Base-by-base conservation (phyloP, 2,329 filamentous ascomycete species). In the Alternaria triticina region DNA sequence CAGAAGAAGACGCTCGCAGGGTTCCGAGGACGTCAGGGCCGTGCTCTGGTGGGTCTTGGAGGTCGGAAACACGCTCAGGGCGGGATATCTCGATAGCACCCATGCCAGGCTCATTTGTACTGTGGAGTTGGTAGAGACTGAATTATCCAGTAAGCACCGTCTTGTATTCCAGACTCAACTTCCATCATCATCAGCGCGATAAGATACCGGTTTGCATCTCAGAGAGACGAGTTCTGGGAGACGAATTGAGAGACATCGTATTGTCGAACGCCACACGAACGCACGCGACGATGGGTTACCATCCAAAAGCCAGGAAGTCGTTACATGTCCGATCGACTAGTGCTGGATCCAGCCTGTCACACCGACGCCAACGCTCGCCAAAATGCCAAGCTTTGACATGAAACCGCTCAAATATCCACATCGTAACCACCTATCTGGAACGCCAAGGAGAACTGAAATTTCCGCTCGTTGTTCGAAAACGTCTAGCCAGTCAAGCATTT, bases 331-430 rank as follows among this genome's bases (percentile, higher is more conserved):
- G 46, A 57, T 54, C 28, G 49, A 47, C 62, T 49, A 46, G 45
- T 20, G 25, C 52, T 59, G 8, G 46, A 59, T 45, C 12, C 23
- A 63, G 65, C n/a, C 51, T 62, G 50, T 43, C 56, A 55, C 46
- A 27, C 61, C 61, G 56, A 44, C 44, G 59, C 66, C 57, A 58
- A 28, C 12, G 36, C 44, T n/a, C 44, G 40, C 27, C 36, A 46
- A 54, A 50, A 54, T 44, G 54, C 56, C 55, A 61, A 59, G 47
- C 52, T 54, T 40, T 54, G 40, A 28, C 36, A n/a, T 67, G 66
- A 68, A 68, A 67, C 66, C 22, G 23, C 20, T 15, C 22, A 57
- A 49, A 54, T 49, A 50, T 57, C 60, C 60, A 57, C 54, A 43
- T 49, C n/a, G 13, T 33, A 30, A 23, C 51, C 50, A 28, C 25